These are phyloP conservation scores for Tylopilus subfusipes DNA, from an alignment of 768 basidiomycete species.

Conservation along the genomic window DNA sequence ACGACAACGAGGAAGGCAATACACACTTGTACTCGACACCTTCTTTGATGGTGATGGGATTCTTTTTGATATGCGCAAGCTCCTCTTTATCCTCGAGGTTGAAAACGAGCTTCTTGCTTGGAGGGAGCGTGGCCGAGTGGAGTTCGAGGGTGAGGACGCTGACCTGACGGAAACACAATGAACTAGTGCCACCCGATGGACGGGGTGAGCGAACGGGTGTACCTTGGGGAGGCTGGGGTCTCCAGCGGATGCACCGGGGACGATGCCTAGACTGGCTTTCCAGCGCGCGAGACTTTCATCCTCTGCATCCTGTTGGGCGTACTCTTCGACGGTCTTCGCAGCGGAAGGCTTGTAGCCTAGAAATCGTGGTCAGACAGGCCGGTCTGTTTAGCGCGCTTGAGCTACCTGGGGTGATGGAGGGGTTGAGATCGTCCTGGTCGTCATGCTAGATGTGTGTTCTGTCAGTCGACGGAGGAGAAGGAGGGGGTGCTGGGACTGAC, in stretches of 20 bases:
- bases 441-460: slow-evolving; percentile 38
- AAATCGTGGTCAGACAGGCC: slow-evolving; percentile 21
- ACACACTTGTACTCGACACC: slow-evolving; percentile 84
- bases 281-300: slow-evolving; percentile 94
- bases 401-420: slow-evolving; percentile 65
- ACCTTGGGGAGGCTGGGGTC: slow-evolving; percentile 65
- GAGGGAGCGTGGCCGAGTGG: slow-evolving; percentile 64
- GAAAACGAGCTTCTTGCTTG: slow-evolving; percentile 60
- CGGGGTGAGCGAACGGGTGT: slow-evolving; percentile 1
- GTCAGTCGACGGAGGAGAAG: neutral
- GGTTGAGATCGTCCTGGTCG: slow-evolving; percentile 69
- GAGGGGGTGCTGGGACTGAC: slow-evolving; percentile 35
- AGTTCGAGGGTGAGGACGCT: slow-evolving; percentile 76
- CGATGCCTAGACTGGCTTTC: slow-evolving; percentile 92
- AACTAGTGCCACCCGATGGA: slow-evolving; percentile 17
- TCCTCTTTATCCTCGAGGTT: slow-evolving; percentile 50
- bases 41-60: slow-evolving; percentile 76
- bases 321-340: slow-evolving; percentile 74
- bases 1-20: neutral
- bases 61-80: slow-evolving; percentile 64
- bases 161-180: slow-evolving; percentile 43
- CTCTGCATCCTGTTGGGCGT: slow-evolving; percentile 78
- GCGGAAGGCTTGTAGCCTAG: slow-evolving; percentile 73
- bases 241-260: slow-evolving; percentile 42
- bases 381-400: slow-evolving; percentile 6